Conservation (phyloP, 306 rosid species). For the Cucumis sativus region DNA sequence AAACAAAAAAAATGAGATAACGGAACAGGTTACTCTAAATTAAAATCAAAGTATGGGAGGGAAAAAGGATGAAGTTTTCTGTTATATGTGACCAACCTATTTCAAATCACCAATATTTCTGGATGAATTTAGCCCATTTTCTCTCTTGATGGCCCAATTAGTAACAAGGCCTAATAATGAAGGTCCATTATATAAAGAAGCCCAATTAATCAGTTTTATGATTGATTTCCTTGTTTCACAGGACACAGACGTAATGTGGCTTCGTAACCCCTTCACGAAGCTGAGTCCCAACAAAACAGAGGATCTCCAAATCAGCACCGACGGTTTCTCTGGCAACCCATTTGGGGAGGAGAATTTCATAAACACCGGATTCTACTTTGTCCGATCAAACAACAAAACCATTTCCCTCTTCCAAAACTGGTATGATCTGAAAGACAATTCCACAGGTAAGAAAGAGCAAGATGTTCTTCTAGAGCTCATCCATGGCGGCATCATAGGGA, state of each 20-base stretch:
- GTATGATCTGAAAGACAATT: conserved; percentile 30
- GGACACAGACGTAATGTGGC: conserved; percentile 84
- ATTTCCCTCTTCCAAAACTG: conserved; percentile 43
- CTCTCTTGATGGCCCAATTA: not conserved
- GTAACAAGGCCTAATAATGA: not conserved
- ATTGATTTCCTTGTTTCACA: not conserved
- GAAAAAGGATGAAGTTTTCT: too few relatives aligned
- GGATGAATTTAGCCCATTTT: not conserved
- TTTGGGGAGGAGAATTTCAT: conserved; percentile 20
- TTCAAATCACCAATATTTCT: too few relatives aligned
- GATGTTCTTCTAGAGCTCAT: not conserved
- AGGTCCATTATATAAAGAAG: not conserved
- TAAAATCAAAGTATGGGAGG: too few relatives aligned
- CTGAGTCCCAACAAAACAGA: conserved; percentile 35
- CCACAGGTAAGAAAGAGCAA: conserved; percentile 1
- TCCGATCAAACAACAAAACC: conserved; percentile 53
- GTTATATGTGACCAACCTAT: too few relatives aligned
- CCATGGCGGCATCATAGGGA: not conserved
- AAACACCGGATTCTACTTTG: conserved; percentile 68
- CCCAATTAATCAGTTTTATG: not conserved
- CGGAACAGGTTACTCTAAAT: too few relatives aligned
- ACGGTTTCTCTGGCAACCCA: conserved; percentile 27
- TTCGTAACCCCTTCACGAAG: conserved; percentile 46
- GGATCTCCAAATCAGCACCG: conserved; percentile 67
- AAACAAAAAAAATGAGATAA: too few relatives aligned